These are phyloP conservation scores for Aspergillus sp. DNA, from an alignment of 2,329 filamentous ascomycete genomes.

Conservation along the genomic window DNA sequence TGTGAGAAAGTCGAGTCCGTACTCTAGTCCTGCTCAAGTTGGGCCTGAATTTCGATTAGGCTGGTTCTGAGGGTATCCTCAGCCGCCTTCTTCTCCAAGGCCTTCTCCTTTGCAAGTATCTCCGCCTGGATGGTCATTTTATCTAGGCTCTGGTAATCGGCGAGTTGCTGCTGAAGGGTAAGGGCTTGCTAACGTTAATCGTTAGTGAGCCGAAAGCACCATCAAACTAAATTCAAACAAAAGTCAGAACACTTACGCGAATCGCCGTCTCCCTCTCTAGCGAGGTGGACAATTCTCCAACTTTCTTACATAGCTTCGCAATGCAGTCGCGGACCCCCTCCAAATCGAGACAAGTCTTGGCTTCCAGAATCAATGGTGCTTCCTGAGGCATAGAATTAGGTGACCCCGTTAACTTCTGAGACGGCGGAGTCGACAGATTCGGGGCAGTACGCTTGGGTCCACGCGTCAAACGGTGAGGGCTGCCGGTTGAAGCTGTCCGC, in stretches of 20 bases:
- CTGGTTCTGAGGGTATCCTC: conserved; percentile 9
- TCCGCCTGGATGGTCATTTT: conserved; percentile 14
- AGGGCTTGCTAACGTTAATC: conserved; percentile 14
- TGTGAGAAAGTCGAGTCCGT: background rate
- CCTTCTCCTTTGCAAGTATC: conserved; percentile 9
- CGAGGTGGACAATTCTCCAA: conserved; percentile 7
- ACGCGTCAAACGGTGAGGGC: conserved; percentile 13
- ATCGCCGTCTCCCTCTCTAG: conserved; percentile 16
- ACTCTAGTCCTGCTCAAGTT: conserved; percentile 15
- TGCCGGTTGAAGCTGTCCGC: conserved; percentile 18
- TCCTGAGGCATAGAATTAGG: background rate
- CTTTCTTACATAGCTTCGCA: conserved; percentile 14
- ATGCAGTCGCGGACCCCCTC: conserved; percentile 6
- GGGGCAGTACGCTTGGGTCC: background rate
- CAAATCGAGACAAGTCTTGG: background rate
- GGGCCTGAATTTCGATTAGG: conserved; percentile 10
- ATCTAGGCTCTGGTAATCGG: conserved; percentile 13
- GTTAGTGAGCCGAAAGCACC: background rate
- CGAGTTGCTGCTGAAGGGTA: conserved; percentile 17
- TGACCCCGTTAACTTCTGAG: background rate
- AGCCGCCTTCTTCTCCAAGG: conserved; percentile 7
- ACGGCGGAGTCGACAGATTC: background rate
- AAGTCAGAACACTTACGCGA: conserved; percentile 14
- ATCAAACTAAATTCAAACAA: background rate
- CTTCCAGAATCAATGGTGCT: background rate